A percentile compares a stretch with the other conserved stretches of the same genome.
Evolutionary conservation across 345 rosid species (phyloP).

Genomic region (Gossypium thurberi): DNA sequence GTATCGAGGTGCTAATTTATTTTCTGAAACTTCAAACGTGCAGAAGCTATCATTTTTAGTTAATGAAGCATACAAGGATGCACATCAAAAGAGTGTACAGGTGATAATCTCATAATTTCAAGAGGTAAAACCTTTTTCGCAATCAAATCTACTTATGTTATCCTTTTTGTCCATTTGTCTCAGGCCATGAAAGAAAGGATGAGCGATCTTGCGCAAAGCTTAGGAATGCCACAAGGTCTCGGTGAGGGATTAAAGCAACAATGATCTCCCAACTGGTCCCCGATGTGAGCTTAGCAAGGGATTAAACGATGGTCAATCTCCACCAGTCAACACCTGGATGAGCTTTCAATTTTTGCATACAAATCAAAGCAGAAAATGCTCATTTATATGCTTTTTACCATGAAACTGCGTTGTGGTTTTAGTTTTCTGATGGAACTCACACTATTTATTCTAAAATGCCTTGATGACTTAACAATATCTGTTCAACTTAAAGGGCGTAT

Average conservation of each 20-base stretch:
- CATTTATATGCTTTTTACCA: background rate
- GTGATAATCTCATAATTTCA: constrained; percentile 22
- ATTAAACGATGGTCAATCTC: constrained; percentile 9
- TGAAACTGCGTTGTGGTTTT: background rate
- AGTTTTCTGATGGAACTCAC: background rate
- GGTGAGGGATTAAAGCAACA: constrained; percentile 52
- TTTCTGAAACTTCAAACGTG: constrained; percentile 9
- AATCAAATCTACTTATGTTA: constrained; percentile 2
- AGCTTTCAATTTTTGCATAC: constrained; percentile 22
- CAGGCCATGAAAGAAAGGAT: constrained; percentile 93
- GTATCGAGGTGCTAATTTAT: background rate
- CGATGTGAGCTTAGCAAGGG: constrained; percentile 35
- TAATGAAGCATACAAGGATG: constrained; percentile 85
- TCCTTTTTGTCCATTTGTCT: constrained; percentile 1
- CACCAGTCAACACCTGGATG: background rate
- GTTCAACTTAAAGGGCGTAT: background rate
- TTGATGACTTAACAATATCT: constrained; percentile 19
- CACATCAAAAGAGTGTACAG: constrained; percentile 81
- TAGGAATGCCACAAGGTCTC: constrained; percentile 82
- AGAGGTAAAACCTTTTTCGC: background rate
- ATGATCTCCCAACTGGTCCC: background rate
- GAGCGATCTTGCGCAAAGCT: constrained; percentile 83
- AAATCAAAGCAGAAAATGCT: constrained; percentile 10
- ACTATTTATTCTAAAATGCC: constrained; percentile 14
- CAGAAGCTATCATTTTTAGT: constrained; percentile 75